A percentile compares a stretch with the other conserved stretches of the same genome.
Conservation (phyloP, 305 asterid genomes). For the Plantago lanceolata region DNA sequence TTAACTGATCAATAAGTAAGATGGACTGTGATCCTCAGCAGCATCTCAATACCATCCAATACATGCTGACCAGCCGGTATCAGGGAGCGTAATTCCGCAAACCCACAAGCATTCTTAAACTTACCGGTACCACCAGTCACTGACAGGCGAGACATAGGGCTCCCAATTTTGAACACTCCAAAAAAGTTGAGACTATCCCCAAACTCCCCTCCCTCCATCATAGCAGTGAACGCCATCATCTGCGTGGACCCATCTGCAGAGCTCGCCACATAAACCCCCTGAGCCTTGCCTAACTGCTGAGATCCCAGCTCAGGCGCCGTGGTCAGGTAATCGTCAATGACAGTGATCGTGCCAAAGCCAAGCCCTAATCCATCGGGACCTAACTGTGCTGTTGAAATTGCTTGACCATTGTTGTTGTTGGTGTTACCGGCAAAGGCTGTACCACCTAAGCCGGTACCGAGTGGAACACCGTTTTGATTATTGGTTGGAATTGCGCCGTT, state of each 20-base stretch:
- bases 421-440: slow-evolving; percentile 51
- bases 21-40: slow-evolving; percentile 68
- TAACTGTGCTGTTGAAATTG: slow-evolving; percentile 34
- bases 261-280: slow-evolving; percentile 81
- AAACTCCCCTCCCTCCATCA: slow-evolving; percentile 91
- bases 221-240: slow-evolving; percentile 83
- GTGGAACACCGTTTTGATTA: slow-evolving; percentile 55
- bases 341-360: slow-evolving; percentile 79
- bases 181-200: slow-evolving; percentile 76
- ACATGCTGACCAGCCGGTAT: slow-evolving; percentile 75
- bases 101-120: slow-evolving; percentile 70
- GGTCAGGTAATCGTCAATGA: slow-evolving; percentile 75
- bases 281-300: slow-evolving; percentile 71
- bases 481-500: slow-evolving; percentile 76
- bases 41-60: slow-evolving; percentile 60
- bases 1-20: slow-evolving; percentile 43
- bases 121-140: slow-evolving; percentile 71
- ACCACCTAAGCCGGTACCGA: slow-evolving; percentile 72
- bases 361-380: slow-evolving; percentile 86
- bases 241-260: slow-evolving; percentile 78
- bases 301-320: slow-evolving; percentile 68
- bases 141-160: slow-evolving; percentile 64
- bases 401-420: slow-evolving; percentile 18
- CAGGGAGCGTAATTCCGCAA: slow-evolving; percentile 63
- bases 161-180: slow-evolving; percentile 71